Evolutionary conservation across 179 eudicot species (phyloP), one percentile per base, ranked within the genome.

Genomic region (Spinacia oleracea): DNA sequence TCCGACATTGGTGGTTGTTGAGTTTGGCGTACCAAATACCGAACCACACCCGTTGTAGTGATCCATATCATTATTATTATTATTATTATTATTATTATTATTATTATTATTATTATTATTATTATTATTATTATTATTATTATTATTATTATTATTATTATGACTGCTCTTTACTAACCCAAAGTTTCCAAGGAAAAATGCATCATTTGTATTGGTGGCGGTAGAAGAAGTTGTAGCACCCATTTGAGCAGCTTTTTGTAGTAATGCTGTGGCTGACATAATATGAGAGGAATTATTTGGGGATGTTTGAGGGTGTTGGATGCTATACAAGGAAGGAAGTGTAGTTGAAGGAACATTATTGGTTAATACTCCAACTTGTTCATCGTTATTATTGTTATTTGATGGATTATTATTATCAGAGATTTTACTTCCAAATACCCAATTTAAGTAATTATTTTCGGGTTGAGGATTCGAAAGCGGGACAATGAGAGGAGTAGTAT

Each of bases 221-320:
- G n/a, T n/a, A n/a, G n/a, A n/a, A 20, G 84, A 68, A 3, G 87
- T 72, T 20, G 92, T 89, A 21, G 92, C 85, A 31, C 97, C 97
- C 48, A 95, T 88, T 77, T 91, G 94, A 11, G 97, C 91, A 23
- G 98, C 98, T 82, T 91, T 93, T 77, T 91, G 94, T 67, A 95
- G 62, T 59, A 95, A 82, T 71, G 97, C 98, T 15, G 98, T 95
- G 1, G 98, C 98, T 2, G 98, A 93, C 88, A 90, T 90, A 38
- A 83, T 21, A n/a, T 80, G 83, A 29, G 80, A 83, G 8, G 80
- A 58, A 10, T 85, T 77, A 40, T 21, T 75, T 0, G 83, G 23
- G 9, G 83, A 20, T 18, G 79, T 71, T 59, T 84, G 88, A 38
- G 84, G 81, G 60, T 85, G 84, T 70, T 93, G 93, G 64, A 78